Percentiles rank a stretch among this genome's conserved stretches.
Conservation (phyloP, 192 early-diverging fungal species). For the Coemansia sp. region DNA sequence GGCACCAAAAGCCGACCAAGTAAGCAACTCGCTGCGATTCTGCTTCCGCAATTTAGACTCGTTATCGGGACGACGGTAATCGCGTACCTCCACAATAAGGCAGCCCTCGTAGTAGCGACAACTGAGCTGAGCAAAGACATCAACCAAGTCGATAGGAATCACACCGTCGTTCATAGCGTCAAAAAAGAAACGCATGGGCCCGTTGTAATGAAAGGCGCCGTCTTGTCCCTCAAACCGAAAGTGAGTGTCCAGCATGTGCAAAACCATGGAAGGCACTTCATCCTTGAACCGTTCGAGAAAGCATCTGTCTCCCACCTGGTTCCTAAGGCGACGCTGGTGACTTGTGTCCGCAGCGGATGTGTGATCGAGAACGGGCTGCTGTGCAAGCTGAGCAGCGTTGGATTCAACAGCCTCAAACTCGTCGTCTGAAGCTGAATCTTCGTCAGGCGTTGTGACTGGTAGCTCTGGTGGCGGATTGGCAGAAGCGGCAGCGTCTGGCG, state of each 20-base stretch:
- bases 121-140: conserved; percentile 60
- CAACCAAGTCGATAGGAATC: conserved; percentile 64
- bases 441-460: conserved; percentile 16
- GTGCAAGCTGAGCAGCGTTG: neutral
- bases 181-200: conserved; percentile 52
- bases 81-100: conserved; percentile 66
- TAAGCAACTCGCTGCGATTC: conserved; percentile 21
- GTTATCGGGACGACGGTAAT: conserved; percentile 54
- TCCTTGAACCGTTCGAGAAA: conserved; percentile 45
- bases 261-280: conserved; percentile 55
- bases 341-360: neutral
- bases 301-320: conserved; percentile 25
- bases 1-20: conserved; percentile 22
- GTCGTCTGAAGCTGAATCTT: conserved; percentile 44
- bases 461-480: conserved; percentile 6
- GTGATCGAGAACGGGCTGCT: neutral
- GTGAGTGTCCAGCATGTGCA: conserved; percentile 68
- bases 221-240: conserved; percentile 66
- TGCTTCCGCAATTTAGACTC: conserved; percentile 30
- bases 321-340: conserved; percentile 13
- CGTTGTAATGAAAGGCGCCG: conserved; percentile 52
- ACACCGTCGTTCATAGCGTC: conserved; percentile 48
- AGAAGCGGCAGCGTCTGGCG: neutral
- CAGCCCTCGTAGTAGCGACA: conserved; percentile 53
- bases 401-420: conserved; percentile 50